Percentiles rank a stretch among this genome's conserved stretches.
Evolutionary conservation across 306 rosid genomes (phyloP).

Genomic region (Lathyrus sativus): DNA sequence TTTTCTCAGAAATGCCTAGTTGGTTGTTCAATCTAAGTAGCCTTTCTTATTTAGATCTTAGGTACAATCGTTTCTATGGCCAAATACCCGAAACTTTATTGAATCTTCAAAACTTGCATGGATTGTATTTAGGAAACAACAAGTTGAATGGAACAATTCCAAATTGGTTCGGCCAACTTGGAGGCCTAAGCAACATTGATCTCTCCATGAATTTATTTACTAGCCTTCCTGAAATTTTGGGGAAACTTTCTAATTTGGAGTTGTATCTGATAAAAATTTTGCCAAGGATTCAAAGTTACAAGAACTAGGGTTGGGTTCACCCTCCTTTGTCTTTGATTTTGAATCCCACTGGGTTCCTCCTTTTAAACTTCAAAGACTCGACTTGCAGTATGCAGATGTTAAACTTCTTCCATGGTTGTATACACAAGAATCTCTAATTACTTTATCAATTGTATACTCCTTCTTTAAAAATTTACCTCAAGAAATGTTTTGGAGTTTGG

Average conservation of each 20-base stretch:
- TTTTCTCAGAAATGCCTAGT: neutral
- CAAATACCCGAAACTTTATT: neutral
- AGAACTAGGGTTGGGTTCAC: neutral
- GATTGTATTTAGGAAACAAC: neutral
- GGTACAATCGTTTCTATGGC: neutral
- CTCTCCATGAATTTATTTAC: neutral
- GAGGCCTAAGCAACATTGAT: neutral
- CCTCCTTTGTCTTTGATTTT: neutral
- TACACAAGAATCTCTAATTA: neutral
- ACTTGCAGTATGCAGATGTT: neutral
- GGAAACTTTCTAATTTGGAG: neutral
- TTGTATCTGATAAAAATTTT: no score
- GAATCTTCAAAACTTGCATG: neutral
- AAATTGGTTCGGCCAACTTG: neutral
- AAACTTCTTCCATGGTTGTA: neutral
- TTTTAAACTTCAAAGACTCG: rapidly evolving
- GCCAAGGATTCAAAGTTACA: neutral
- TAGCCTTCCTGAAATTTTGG: neutral
- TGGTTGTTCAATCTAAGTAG: neutral
- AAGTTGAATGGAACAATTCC: neutral
- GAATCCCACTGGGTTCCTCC: constrained; percentile 14
- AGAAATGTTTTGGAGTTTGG: neutral
- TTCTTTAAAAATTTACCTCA: neutral
- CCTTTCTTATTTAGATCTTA: neutral
- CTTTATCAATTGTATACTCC: neutral